Evolutionary conservation across 768 basidiomycete species (phyloP).

Genomic region (Lentinula guzmanii): DNA sequence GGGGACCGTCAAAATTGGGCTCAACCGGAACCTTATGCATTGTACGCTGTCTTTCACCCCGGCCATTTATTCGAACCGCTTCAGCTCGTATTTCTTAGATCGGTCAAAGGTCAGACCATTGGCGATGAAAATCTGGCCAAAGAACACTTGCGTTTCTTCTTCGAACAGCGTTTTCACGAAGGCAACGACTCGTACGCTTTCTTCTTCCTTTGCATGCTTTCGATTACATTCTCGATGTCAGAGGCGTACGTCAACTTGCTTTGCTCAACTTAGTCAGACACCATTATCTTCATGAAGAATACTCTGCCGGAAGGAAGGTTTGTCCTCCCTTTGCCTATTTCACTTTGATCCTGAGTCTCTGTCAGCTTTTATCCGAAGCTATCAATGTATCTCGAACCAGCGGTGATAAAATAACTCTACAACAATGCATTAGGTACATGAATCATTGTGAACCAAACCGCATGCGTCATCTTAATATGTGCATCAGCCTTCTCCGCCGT

Average conservation of each 20-base stretch:
- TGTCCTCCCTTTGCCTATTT: conserved; percentile 4
- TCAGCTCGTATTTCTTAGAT: conserved; percentile 33
- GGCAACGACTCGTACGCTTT: conserved; percentile 69
- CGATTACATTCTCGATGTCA: conserved; percentile 20
- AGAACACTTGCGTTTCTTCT: conserved; percentile 71
- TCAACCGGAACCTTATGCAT: conserved; percentile 50
- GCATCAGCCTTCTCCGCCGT: conserved; percentile 61
- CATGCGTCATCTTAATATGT: not conserved
- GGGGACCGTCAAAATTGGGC: conserved; percentile 65
- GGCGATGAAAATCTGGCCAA: conserved; percentile 67
- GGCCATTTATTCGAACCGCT: not conserved
- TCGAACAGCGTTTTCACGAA: conserved; percentile 82
- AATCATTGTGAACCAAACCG: not conserved
- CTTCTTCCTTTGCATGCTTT: not conserved
- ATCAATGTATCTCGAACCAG: conserved; percentile 70
- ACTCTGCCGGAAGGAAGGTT: conserved; percentile 64
- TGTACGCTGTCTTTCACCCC: conserved; percentile 32
- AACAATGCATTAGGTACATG: conserved; percentile 71
- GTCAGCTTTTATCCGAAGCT: conserved; percentile 68
- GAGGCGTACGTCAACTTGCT: conserved; percentile 76
- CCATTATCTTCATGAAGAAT: conserved; percentile 70
- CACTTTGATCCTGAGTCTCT: not conserved
- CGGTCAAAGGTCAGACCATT: conserved; percentile 55
- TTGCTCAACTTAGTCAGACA: conserved; percentile 71
- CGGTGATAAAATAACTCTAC: conserved; percentile 65